Evolutionary conservation across 2,329 filamentous ascomycete genomes (phyloP).

Genomic region (Neopestalotiopsis rosae): DNA sequence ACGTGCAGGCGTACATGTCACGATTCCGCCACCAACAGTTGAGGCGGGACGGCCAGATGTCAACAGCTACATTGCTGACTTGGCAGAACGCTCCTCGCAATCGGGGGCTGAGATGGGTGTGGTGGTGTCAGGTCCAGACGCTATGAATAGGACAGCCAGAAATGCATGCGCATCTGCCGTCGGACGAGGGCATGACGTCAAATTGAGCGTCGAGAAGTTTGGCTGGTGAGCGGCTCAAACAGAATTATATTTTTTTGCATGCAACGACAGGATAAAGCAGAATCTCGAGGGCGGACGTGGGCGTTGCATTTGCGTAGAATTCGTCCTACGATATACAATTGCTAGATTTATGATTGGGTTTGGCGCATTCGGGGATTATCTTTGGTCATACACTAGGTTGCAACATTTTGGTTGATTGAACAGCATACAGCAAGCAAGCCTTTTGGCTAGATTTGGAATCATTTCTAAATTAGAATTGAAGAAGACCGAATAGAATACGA

Average conservation of each 20-base stretch:
- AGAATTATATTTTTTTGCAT: background rate
- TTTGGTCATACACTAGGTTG: background rate
- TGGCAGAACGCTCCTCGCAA: constrained; percentile 33
- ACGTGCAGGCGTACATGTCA: constrained; percentile 54
- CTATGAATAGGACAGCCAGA: constrained; percentile 63
- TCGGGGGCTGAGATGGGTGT: constrained; percentile 48
- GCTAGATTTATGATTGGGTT: background rate
- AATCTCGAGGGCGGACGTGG: background rate
- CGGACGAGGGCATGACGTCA: constrained; percentile 51
- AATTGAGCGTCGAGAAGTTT: constrained; percentile 69
- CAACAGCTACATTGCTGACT: constrained; percentile 44
- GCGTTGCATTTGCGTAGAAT: background rate
- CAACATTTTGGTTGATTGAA: background rate
- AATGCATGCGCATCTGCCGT: constrained; percentile 60
- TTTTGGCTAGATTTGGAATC: background rate
- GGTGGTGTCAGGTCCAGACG: constrained; percentile 67
- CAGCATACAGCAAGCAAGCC: background rate
- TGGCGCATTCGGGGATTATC: background rate
- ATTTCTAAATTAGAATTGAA: no score
- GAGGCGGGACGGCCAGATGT: constrained; percentile 61
- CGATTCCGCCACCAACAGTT: constrained; percentile 59
- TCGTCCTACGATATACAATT: background rate
- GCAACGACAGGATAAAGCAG: background rate
- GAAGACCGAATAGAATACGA: no score
- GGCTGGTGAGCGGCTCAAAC: constrained; percentile 56